Base-by-base conservation (phyloP, 441 rosid species). In the Adansonia grandidieri region DNA sequence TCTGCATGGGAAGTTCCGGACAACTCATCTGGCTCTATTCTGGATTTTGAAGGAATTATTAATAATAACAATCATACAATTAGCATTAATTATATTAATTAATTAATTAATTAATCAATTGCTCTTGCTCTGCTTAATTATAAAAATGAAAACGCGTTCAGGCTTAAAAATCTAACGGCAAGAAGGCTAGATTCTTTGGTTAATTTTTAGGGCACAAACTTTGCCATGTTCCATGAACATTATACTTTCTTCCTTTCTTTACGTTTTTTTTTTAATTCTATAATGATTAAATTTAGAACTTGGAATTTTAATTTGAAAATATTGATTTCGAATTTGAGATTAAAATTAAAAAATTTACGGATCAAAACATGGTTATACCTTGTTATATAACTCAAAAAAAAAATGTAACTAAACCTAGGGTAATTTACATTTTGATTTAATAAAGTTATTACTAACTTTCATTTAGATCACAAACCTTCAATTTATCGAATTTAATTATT, bases 1-100 rank as follows among this genome's bases (percentile, higher is more conserved):
- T 65, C 14, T 42, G 28, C 80, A 11, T 77, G 60, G 79, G 50
- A 54, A 70, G 66, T 50, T 15, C 67, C 67, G 83, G n/a, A 70
- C 15, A 48, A 11, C 71, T 19, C 50, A n/a, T 63, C 68, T 54
- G 19, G 15, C 66, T 37, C 0, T 44, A 2, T 19, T 17, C 42
- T 53, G 54, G 42, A 48, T 75, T 48, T 56, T 63, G 22, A 20
- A 54, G 14, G 47, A 8, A 58, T 60, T 28, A 62, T 28, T 45
- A 28, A 15, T 50, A 45, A 42, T 45, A n/a, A 54, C 40, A 32
- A 67, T 67, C 54, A 37, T 45, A 9, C 37, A 73, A 47, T 69
- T 69, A 20, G 19, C 42, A 69, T 10, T 48, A 47, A 48, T 70
- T 6, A 50, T 1, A n/a, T 40, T 40, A 15, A 10, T 65, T 37